phyloP scores from a whole-genome alignment of 2,329 filamentous ascomycete genomes.

The Penicillium sp. region DNA sequence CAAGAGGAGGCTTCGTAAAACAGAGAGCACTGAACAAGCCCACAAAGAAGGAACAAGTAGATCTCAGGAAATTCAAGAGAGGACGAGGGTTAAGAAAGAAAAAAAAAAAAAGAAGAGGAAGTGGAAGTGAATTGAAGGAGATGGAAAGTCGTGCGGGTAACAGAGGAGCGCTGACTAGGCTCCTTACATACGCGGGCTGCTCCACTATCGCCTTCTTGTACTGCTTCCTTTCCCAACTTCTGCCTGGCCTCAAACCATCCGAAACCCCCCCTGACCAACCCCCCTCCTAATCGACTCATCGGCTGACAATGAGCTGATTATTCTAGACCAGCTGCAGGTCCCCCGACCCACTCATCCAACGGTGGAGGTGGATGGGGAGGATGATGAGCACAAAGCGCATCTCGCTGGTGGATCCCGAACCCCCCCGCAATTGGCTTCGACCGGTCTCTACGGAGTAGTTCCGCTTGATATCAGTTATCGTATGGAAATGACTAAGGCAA shows the following conservation, averaged over 20 bases:
- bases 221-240: neutral
- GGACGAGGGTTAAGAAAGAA: neutral
- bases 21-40: neutral
- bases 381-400: constrained; percentile 3
- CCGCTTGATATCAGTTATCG: neutral
- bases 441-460: neutral
- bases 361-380: neutral
- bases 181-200: constrained; percentile 4
- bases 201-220: constrained; percentile 1
- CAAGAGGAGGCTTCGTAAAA: too few relatives aligned
- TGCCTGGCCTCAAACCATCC: neutral
- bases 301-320: neutral
- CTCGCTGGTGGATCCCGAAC: constrained; percentile 11
- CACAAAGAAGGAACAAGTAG: neutral
- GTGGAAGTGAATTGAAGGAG: constrained; percentile 14
- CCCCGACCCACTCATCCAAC: neutral
- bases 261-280: neutral
- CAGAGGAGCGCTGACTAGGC: constrained; percentile 4
- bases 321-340: constrained; percentile 7
- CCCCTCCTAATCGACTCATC: neutral
- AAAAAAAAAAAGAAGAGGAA: neutral
- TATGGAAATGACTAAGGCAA: neutral
- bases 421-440: constrained; percentile 14
- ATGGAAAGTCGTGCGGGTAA: constrained; percentile 10
- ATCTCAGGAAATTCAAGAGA: neutral